These are phyloP conservation scores for Aureobasidium melanogenum DNA, from an alignment of 2,329 filamentous ascomycete species.

Conservation along the genomic window DNA sequence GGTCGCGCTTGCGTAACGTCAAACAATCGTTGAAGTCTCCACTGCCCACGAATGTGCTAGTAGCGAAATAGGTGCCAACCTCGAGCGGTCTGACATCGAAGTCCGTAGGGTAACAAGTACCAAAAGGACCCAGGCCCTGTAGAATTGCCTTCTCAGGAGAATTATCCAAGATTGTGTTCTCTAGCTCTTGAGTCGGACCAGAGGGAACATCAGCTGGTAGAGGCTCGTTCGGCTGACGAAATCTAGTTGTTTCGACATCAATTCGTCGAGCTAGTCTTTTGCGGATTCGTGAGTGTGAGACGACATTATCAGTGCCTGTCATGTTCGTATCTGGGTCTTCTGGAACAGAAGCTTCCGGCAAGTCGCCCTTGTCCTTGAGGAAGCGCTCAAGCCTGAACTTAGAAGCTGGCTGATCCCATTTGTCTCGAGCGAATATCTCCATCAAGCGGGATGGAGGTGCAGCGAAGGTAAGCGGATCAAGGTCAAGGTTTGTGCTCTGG, in stretches of 20 bases:
- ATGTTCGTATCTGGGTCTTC: neutral
- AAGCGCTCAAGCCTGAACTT: constrained; percentile 25
- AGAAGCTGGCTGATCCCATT: neutral
- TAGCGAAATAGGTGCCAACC: constrained; percentile 46
- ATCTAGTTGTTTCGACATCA: constrained; percentile 37
- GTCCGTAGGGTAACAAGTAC: constrained; percentile 41
- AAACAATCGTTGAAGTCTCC: constrained; percentile 44
- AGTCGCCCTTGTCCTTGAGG: constrained; percentile 5
- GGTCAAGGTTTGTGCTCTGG: neutral
- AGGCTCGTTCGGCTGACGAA: constrained; percentile 35
- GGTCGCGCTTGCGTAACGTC: constrained; percentile 31
- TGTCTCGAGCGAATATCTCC: constrained; percentile 18
- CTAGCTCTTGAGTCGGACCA: neutral
- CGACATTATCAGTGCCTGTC: neutral
- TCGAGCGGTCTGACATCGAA: constrained; percentile 45
- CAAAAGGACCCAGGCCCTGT: constrained; percentile 40
- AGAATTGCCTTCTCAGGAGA: constrained; percentile 15
- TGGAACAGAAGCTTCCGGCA: neutral
- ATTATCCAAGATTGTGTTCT: neutral
- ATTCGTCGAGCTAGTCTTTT: constrained; percentile 35
- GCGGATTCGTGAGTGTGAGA: constrained; percentile 16
- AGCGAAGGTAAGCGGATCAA: neutral
- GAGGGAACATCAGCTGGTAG: constrained; percentile 18
- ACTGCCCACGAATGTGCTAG: constrained; percentile 49
- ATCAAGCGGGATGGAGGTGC: constrained; percentile 7